These are phyloP conservation scores for Hypoxylon fragiforme DNA, from an alignment of 495 filamentous ascomycete species.

Conservation along the genomic window DNA sequence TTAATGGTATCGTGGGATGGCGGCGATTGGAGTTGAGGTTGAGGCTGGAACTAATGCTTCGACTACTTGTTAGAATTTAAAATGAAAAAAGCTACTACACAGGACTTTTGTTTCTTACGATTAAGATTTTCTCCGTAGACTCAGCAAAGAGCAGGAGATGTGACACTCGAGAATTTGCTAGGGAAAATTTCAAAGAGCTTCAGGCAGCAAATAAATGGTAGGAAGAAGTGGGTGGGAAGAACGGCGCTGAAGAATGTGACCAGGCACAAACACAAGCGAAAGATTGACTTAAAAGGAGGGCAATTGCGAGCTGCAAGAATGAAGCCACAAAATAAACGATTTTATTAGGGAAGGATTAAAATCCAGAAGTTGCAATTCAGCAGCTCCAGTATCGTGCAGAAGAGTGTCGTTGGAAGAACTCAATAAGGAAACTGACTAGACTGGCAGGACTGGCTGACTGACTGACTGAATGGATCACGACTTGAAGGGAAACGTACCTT, in stretches of 20 bases:
- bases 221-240: constrained; percentile 7
- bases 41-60: constrained; percentile 7
- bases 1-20: constrained; percentile 22
- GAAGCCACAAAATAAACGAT: neutral
- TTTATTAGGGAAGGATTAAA: neutral
- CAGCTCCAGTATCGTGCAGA: neutral
- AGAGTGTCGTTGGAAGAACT: neutral
- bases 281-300: too few relatives aligned
- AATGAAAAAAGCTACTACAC: neutral
- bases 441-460: neutral
- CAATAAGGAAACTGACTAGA: too few relatives aligned
- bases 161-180: constrained; percentile 19
- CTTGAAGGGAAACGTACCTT: too few relatives aligned
- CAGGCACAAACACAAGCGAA: too few relatives aligned
- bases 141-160: constrained; percentile 47
- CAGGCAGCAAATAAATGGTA: constrained; percentile 7
- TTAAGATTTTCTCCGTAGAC: constrained; percentile 39
- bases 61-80: constrained; percentile 6
- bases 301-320: neutral
- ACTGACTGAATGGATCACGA: too few relatives aligned
- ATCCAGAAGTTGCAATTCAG: neutral
- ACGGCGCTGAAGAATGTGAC: neutral
- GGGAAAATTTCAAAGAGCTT: constrained; percentile 2
- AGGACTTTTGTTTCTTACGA: constrained; percentile 18
- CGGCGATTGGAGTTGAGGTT: constrained; percentile 2